Base-by-base conservation (phyloP, 202 grass and related monocot genomes). In the Digitaria exilis region DNA sequence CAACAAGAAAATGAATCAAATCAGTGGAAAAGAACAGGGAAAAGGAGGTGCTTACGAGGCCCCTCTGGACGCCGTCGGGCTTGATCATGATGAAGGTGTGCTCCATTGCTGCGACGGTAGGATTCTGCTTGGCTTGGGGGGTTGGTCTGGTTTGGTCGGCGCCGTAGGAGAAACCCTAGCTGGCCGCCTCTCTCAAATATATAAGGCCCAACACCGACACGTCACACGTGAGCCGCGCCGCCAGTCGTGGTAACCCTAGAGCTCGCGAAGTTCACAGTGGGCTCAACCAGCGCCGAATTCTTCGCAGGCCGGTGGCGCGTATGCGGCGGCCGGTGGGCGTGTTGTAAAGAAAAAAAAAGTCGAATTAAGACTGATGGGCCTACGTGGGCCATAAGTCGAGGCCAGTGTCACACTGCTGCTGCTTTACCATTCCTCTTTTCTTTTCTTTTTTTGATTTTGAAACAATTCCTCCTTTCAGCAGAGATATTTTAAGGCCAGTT, bases 61-160 rank as follows among this genome's bases (percentile, higher is more conserved):
- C 92, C 42, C 95, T 90, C 82, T 97, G 95, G 78, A 97, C 86
- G 62, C 92, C 92, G 24, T 97, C 92, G 66, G 95, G 95, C 90
- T 97, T 97, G 79, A 94, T 97, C 95, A 97, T 97, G 90, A 98
- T 87, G 68, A 91, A 95, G 80, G 92, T 88, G 44, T 78, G 87
- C 83, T 97, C 95, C 95, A 95, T 98, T 57, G 81, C 77, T 70
- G 63, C 37, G 15, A 3, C 0, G 4, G 22, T 3, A 21, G 32
- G n/a, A n/a, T n/a, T n/a, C n/a, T n/a, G n/a, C n/a, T n/a, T n/a
- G n/a, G n/a, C n/a, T n/a, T n/a, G n/a, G 22, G 65, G 13, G 25
- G 26, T n/a, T n/a, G n/a, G n/a, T n/a, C n/a, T n/a, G n/a, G 57
- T 70, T 69, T 72, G 15, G 85, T 77, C 80, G 85, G 85, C 87